phyloP scores from a whole-genome alignment of 1,284 basidiomycete species.

The Sanguinoderma infundibulare region DNA sequence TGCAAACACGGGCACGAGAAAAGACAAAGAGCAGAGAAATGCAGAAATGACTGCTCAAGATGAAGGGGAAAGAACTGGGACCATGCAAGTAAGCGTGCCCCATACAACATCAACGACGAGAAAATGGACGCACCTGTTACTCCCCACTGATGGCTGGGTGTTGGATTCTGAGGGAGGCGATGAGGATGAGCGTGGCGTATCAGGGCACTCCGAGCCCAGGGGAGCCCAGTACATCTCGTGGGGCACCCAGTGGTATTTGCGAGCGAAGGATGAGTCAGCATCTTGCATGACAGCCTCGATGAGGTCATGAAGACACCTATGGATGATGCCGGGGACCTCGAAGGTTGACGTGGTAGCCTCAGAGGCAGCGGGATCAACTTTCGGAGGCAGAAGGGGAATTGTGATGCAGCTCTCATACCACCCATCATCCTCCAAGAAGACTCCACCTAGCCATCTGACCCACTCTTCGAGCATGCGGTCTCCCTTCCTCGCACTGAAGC shows the following conservation, averaged over 20 bases:
- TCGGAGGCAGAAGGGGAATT: conserved; percentile 26
- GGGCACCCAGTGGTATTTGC: not conserved
- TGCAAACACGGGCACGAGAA: no score
- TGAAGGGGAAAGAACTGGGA: not conserved
- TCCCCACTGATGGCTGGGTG: not conserved
- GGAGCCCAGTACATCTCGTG: not conserved
- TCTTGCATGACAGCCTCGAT: not conserved
- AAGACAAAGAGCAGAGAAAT: no score
- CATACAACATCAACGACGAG: no score
- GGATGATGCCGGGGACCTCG: conserved; percentile 21
- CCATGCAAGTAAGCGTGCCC: no score
- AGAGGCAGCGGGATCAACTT: conserved; percentile 15
- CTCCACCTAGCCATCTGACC: not conserved
- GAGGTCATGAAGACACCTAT: not conserved
- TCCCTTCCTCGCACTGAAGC: conserved; percentile 22
- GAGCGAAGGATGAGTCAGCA: not conserved
- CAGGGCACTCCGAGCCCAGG: not conserved
- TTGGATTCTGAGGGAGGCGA: not conserved
- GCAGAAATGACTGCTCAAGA: no score
- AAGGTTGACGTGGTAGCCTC: conserved; percentile 31
- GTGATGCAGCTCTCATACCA: conserved; percentile 31
- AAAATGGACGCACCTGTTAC: no score
- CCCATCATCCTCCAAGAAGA: conserved; percentile 20
- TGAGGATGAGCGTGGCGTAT: not conserved
- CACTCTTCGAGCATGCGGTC: conserved; percentile 22